A percentile compares a stretch with the other conserved stretches of the same genome.
Conservation (phyloP, 2,329 filamentous ascomycete genomes). For the Penicillium olsonii region DNA sequence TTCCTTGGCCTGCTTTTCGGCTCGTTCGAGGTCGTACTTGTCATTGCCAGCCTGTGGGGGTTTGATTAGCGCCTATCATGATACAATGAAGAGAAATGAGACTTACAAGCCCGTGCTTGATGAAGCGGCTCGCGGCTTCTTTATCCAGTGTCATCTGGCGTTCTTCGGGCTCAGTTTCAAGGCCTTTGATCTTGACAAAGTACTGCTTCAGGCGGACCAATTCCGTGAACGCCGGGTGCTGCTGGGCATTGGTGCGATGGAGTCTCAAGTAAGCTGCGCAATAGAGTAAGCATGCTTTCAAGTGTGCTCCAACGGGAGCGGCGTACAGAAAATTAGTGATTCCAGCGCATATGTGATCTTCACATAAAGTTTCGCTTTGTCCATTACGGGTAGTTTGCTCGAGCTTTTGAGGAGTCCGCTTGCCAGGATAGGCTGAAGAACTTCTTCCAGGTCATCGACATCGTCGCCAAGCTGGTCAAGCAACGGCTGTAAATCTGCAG, state of each 20-base stretch:
- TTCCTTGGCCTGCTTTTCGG: slow-evolving; percentile 53
- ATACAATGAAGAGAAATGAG: background rate
- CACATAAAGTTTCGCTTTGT: slow-evolving; percentile 93
- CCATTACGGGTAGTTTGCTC: slow-evolving; percentile 82
- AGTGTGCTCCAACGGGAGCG: background rate
- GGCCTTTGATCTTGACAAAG: slow-evolving; percentile 83
- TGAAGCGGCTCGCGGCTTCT: slow-evolving; percentile 75
- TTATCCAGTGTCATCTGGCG: slow-evolving; percentile 67
- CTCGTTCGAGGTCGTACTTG: slow-evolving; percentile 52
- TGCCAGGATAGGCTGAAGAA: slow-evolving; percentile 71
- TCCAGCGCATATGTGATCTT: slow-evolving; percentile 86
- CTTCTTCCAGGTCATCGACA: slow-evolving; percentile 75
- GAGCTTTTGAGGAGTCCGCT: slow-evolving; percentile 66
- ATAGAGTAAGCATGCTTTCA: background rate
- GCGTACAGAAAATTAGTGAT: slow-evolving; percentile 80
- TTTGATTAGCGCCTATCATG: background rate
- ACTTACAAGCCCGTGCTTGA: slow-evolving; percentile 75
- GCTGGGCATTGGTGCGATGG: slow-evolving; percentile 76
- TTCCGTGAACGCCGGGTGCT: slow-evolving; percentile 83
- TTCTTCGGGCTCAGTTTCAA: slow-evolving; percentile 64
- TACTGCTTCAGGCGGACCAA: slow-evolving; percentile 86
- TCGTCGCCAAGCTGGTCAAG: slow-evolving; percentile 74
- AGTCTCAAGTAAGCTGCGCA: slow-evolving; percentile 70
- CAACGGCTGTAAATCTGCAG: slow-evolving; percentile 63
- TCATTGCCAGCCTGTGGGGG: slow-evolving; percentile 48